Evolutionary conservation across 345 rosid species (phyloP), one percentile per base, ranked within the genome.

Genomic region (Melastoma malabathricum): DNA sequence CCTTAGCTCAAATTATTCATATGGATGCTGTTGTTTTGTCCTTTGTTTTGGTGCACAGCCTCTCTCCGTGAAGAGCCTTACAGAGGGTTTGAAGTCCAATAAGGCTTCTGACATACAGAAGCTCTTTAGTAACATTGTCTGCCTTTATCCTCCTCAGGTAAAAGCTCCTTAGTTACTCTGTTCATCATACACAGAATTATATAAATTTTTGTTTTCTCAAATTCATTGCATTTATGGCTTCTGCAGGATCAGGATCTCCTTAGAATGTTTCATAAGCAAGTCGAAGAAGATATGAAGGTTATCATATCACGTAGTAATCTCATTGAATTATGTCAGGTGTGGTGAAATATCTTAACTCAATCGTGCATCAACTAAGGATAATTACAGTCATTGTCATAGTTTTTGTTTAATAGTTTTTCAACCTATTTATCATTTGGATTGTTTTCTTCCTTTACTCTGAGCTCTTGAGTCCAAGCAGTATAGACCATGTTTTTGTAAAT

Each of bases 281-380:
- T 92, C 56, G 93, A 80, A 60, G 98, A 87, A 56, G 98, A 92
- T 68, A 76, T 86, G 71, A 84, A 61, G 68, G 76, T 87, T 52
- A 82, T 87, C 61, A 77, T 77, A 71, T 77, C 82, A 34, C 66
- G 98, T 64, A 84, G 86, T 75, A 92, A 87, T 75, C 50, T 84
- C 47, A 79, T 67, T 59, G 97, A 92, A 66, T 65, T 92, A 31
- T 79, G 81, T 34, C 79, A 77, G 97, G 98, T 92, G 62, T 25
- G 47, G 45, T 49, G 10, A 27, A 27, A 27, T 27, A 27, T 27
- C 31, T 27, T 27, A 27, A 27, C 31, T 27, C 31, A 27, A 27
- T 27, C 3, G 31, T 27, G 31, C 31, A 27, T 27, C 31, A 27
- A 27, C 31, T 27, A 27, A 27, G 31, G 31, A 27, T 2, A 6